Percentiles rank a stretch among this genome's conserved stretches.
Evolutionary conservation across 2,329 filamentous ascomycete genomes (phyloP).

Genomic region (Cordyceps militaris): DNA sequence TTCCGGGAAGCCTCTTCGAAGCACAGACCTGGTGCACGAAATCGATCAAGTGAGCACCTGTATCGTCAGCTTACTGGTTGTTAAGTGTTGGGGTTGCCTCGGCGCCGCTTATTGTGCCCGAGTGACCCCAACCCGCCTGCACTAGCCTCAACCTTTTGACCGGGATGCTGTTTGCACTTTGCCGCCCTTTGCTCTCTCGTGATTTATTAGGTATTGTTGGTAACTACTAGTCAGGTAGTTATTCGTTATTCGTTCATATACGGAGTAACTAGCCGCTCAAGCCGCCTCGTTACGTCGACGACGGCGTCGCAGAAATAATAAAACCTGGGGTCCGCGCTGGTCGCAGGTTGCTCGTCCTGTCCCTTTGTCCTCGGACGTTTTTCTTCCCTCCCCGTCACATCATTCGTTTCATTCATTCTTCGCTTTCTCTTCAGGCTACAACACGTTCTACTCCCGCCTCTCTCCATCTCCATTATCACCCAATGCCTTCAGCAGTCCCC

Average conservation of each 20-base stretch:
- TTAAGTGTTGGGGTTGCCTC: constrained; percentile 14
- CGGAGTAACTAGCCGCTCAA: too few species aligned
- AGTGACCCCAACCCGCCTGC: constrained; percentile 4
- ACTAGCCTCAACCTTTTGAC: constrained; percentile 10
- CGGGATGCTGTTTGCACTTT: background rate
- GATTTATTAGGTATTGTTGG: background rate
- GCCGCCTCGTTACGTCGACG: constrained; percentile 7
- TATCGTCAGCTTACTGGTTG: constrained; percentile 13
- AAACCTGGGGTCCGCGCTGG: background rate
- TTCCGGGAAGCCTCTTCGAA: background rate
- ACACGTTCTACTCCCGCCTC: background rate
- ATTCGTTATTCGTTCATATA: too few species aligned
- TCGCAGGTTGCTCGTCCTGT: background rate
- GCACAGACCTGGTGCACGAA: background rate
- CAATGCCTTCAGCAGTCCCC: background rate
- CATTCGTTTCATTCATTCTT: background rate
- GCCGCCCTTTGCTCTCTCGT: background rate
- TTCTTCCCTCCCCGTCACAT: background rate
- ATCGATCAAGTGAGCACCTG: constrained; percentile 8
- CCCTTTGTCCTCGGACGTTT: background rate
- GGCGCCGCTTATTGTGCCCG: background rate
- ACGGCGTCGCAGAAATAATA: constrained; percentile 1
- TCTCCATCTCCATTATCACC: background rate
- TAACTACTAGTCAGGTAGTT: too few species aligned
- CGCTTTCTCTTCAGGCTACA: background rate